These are phyloP conservation scores for Paraglomus brasilianum DNA, from an alignment of 192 early-diverging fungal genomes.

Conservation along the genomic window DNA sequence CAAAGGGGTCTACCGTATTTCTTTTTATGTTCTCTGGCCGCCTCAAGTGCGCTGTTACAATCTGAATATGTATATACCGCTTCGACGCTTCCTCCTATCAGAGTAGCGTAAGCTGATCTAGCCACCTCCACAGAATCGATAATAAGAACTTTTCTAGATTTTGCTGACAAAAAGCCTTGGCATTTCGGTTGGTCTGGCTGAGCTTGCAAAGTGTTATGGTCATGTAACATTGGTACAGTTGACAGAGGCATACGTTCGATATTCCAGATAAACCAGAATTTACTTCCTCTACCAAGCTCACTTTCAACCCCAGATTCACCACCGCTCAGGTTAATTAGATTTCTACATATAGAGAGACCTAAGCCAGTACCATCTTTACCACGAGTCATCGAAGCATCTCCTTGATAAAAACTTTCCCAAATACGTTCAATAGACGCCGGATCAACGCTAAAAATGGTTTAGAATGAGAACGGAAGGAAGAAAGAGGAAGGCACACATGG, in stretches of 20 bases:
- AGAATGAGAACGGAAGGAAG: neutral
- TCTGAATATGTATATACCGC: constrained; percentile 33
- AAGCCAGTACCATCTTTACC: constrained; percentile 77
- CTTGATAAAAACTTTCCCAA: constrained; percentile 75
- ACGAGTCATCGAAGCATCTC: constrained; percentile 65
- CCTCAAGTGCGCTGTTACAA: constrained; percentile 30
- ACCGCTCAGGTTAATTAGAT: constrained; percentile 66
- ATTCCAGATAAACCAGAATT: constrained; percentile 63
- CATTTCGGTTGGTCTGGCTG: constrained; percentile 8
- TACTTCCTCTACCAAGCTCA: constrained; percentile 60
- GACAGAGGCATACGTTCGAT: constrained; percentile 8
- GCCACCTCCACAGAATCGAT: constrained; percentile 13
- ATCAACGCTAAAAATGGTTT: constrained; percentile 47
- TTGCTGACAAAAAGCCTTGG: constrained; percentile 20
- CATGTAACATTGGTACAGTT: neutral
- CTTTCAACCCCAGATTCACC: constrained; percentile 68
- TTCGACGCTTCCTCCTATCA: constrained; percentile 25
- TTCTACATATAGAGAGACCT: constrained; percentile 74
- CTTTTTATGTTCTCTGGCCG: constrained; percentile 26
- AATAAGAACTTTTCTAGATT: constrained; percentile 28
- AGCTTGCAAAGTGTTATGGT: neutral
- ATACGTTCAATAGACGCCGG: constrained; percentile 61
- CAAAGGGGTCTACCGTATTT: constrained; percentile 31
- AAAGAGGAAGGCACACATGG: too few species aligned
- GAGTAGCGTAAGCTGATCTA: neutral